Conservation (phyloP, 2,329 filamentous ascomycete species). For the Penicillium sp. region DNA sequence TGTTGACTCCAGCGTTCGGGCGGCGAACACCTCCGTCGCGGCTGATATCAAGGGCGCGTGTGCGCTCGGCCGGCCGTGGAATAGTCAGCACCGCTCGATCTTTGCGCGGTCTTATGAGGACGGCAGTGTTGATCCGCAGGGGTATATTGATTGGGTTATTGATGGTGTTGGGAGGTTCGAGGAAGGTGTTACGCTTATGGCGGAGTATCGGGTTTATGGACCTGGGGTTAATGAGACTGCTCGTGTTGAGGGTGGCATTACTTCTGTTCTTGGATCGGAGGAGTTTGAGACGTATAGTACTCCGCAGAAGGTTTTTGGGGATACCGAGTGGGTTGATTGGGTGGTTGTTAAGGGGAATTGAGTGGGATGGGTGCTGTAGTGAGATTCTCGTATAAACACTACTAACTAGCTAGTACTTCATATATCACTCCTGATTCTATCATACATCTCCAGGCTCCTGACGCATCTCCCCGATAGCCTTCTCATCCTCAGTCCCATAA, state of each 20-base stretch:
- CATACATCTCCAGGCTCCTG: background rate
- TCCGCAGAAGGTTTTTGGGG: slow-evolving; percentile 51
- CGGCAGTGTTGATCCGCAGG: slow-evolving; percentile 52
- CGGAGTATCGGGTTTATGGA: slow-evolving; percentile 54
- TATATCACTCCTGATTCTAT: too few species aligned
- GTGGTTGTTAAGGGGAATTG: slow-evolving; percentile 10
- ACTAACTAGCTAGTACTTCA: background rate
- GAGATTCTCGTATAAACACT: background rate
- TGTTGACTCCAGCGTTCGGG: slow-evolving; percentile 53
- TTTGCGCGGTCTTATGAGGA: slow-evolving; percentile 59
- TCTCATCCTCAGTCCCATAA: slow-evolving; percentile 13
- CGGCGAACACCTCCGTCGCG: slow-evolving; percentile 52
- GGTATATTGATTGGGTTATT: slow-evolving; percentile 57
- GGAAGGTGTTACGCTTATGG: slow-evolving; percentile 55
- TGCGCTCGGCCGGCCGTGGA: slow-evolving; percentile 64
- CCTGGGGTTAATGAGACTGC: slow-evolving; percentile 56
- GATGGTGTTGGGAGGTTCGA: slow-evolving; percentile 35
- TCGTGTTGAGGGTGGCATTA: slow-evolving; percentile 44
- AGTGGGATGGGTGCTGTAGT: background rate
- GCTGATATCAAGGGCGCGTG: slow-evolving; percentile 50
- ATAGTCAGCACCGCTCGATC: slow-evolving; percentile 57
- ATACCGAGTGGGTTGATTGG: slow-evolving; percentile 53
- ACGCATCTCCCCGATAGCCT: slow-evolving; percentile 4
- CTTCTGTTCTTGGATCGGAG: slow-evolving; percentile 47
- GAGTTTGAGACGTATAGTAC: slow-evolving; percentile 41